A percentile compares a stretch with the other conserved stretches of the same genome.
These are phyloP conservation scores for Hypholoma sublateritium DNA, from an alignment of 768 basidiomycete genomes.

Conservation along the genomic window DNA sequence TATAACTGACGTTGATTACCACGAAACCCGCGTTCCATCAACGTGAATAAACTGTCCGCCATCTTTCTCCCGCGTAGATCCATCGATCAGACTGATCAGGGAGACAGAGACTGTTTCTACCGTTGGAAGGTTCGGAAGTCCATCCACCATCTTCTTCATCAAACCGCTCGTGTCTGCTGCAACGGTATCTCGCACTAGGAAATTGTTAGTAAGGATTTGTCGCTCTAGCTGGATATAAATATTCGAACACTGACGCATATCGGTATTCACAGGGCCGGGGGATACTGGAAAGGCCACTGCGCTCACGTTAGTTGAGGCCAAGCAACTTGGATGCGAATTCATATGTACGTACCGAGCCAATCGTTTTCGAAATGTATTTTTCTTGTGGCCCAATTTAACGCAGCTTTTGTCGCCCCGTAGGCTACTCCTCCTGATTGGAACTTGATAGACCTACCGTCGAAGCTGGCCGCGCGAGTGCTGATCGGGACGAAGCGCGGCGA, in stretches of 20 bases:
- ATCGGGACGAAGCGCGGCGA: slow-evolving; percentile 3
- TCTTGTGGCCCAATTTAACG: slow-evolving; percentile 6
- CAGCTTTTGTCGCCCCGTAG: slow-evolving; percentile 5
- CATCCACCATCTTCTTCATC: neutral
- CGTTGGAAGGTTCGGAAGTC: neutral
- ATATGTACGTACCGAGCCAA: slow-evolving; percentile 5
- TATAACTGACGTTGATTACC: neutral
- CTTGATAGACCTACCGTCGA: neutral
- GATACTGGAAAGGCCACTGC: neutral
- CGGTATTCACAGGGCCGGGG: neutral
- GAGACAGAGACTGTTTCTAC: neutral
- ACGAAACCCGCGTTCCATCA: neutral
- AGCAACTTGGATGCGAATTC: too few species aligned
- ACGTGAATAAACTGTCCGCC: neutral
- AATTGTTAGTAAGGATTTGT: too few species aligned
- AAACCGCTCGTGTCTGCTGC: neutral
- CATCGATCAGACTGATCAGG: neutral
- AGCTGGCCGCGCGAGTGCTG: neutral
- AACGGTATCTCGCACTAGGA: neutral
- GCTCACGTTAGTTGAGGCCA: too few species aligned
- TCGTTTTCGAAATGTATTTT: slow-evolving; percentile 12
- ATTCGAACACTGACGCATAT: neutral
- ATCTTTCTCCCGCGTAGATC: neutral
- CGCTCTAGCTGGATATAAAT: too few species aligned
- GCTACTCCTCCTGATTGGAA: neutral